Base-by-base conservation (phyloP, 2,329 filamentous ascomycete species). In the Chrysoporthe deuterocubensis region DNA sequence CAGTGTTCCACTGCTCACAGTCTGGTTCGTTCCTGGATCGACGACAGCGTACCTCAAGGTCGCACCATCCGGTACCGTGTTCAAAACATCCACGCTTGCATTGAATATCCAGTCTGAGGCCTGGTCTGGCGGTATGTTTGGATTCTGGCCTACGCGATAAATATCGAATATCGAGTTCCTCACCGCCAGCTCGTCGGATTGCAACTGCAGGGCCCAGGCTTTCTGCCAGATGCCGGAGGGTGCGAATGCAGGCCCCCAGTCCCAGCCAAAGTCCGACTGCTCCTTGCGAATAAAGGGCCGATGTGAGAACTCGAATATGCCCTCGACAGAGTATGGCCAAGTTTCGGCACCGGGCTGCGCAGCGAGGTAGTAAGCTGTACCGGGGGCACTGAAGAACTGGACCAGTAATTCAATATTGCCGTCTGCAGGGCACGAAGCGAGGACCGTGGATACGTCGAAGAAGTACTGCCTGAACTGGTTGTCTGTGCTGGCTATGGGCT, bases 211-310 rank as follows among this genome's bases (percentile, higher is more conserved):
- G 1, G 88, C 75, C 73, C 83, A 87, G 1, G 85, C 87, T 54
- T 86, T 84, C 70, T 85, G 81, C 88, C 87, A 90, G 7, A 87
- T 84, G 2, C 88, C 88, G n/a, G 85, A 84, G 0, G 88, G 86
- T n/a, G 83, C 81, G 73, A 90, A 88, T 0, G 84, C 85, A 11
- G 85, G 86, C 11, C 85, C 85, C 86, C 86, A 88, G 69, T 89
- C 87, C 88, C 87, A 90, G 1, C 88, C 88, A 74, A 89, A 89
- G 73, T 89, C 87, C 8, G 81, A 85, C 73, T 89, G 85, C 72
- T 89, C 83, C 73, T 90, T 89, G 42, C 87, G 81, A 46, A 89
- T 84, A 69, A 85, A 88, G 74, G 83, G 81, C 7, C 84, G 80
- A 67, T 87, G 84, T 0, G 79, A 74, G 61, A 86, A 87, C 69